Evolutionary conservation across 1,284 basidiomycete species (phyloP), one percentile per base, ranked within the genome.

Genomic region (Tremellales sp.): DNA sequence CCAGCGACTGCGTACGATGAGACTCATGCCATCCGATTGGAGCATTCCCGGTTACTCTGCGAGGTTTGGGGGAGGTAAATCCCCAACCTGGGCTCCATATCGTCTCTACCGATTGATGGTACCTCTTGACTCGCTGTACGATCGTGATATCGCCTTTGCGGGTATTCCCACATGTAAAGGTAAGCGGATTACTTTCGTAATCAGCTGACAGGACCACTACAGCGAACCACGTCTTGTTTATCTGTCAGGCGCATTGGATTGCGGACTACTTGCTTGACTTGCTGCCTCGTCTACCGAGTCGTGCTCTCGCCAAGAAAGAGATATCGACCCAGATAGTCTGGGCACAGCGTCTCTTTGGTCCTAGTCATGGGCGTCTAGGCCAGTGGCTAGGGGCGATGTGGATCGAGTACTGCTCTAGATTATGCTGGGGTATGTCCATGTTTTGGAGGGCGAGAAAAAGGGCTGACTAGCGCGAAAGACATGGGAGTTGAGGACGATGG

Each of bases 241-340:
- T 54, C 22, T 40, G 45, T 14, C 57, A 59, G 40, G 51, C 54
- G 14, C 57, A 59, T 31, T 59, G 57, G 57, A 51, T 59, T 14
- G 42, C 55, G 28, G 57, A 59, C 37, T 59, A 59, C 44, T 27
- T 59, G 3, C 45, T 59, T 2, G 55, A 45, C 28, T 24, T 51
- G 9, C 40, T 57, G 10, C 57, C 57, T 12, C 16, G 40, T 12
- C 42, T 59, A 8, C 57, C 57, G 4, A 37, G 22, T 21, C 9
- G 19, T 3, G 40, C 34, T 9, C 43, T 45, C 18, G 57, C 57
- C n/a, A 39, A 27, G 31, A 36, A 47, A 27, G 57, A 59, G 32
- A 52, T 59, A 24, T 51, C 51, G 8, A 43, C 43, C 19, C 57
- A 59, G 25, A 50, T 43, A 0, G 49, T 52, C n/a, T 59, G 57